Conservation (phyloP, 2,329 filamentous ascomycete species). For the Aquanectria penicillioides region DNA sequence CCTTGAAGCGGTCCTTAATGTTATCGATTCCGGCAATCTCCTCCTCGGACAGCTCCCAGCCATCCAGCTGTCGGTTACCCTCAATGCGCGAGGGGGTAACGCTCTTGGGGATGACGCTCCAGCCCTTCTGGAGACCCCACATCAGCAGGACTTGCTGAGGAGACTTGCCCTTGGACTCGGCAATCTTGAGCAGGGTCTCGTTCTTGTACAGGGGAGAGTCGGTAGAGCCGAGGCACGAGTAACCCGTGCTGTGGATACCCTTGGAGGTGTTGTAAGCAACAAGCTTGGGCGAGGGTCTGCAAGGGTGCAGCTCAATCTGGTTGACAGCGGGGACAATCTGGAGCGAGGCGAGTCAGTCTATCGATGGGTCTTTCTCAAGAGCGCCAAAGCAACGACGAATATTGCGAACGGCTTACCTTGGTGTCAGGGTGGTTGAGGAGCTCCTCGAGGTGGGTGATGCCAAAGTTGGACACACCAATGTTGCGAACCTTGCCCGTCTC, state of each 20-base stretch:
- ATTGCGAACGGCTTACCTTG: slow-evolving; percentile 58
- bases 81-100: slow-evolving; percentile 79
- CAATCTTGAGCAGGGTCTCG: slow-evolving; percentile 68
- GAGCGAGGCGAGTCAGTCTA: slow-evolving; percentile 7
- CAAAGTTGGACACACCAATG: slow-evolving; percentile 90
- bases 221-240: slow-evolving; percentile 78
- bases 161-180: slow-evolving; percentile 73
- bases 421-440: slow-evolving; percentile 73
- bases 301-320: slow-evolving; percentile 84
- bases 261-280: slow-evolving; percentile 77
- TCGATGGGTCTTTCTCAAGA: too few species aligned
- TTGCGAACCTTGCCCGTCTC: slow-evolving; percentile 78
- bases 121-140: slow-evolving; percentile 85
- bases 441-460: slow-evolving; percentile 81
- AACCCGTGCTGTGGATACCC: slow-evolving; percentile 79
- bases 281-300: slow-evolving; percentile 83
- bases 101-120: slow-evolving; percentile 87
- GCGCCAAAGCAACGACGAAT: too few species aligned
- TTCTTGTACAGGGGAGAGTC: slow-evolving; percentile 77
- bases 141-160: slow-evolving; percentile 80
- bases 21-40: slow-evolving; percentile 76
- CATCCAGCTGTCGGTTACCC: slow-evolving; percentile 79
- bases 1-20: slow-evolving; percentile 82
- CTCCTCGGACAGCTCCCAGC: slow-evolving; percentile 76
- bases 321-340: slow-evolving; percentile 75